A percentile compares a stretch with the other conserved stretches of the same genome.
Evolutionary conservation across 306 rosid species (phyloP).

Genomic region (Fragaria vesca): DNA sequence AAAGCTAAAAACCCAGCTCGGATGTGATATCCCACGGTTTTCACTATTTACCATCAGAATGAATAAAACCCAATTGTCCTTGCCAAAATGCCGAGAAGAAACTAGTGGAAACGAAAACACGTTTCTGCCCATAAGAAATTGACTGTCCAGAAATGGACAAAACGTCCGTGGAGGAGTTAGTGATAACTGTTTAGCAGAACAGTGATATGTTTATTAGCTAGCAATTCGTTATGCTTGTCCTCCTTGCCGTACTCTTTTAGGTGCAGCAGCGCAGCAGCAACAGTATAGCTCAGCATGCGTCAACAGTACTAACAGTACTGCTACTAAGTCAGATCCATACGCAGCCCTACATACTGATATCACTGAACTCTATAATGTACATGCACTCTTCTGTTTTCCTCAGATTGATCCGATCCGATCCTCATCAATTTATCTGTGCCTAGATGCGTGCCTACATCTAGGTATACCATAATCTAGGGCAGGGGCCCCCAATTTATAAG

Average conservation of each 20-base stretch:
- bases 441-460: conserved; percentile 12
- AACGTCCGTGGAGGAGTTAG: neutral
- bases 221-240: conserved; percentile 35
- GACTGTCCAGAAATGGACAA: neutral
- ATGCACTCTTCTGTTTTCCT: neutral
- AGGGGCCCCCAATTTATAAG: neutral
- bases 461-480: conserved; percentile 1
- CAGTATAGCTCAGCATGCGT: neutral
- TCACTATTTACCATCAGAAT: neutral
- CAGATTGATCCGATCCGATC: neutral
- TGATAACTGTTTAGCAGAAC: conserved; percentile 1
- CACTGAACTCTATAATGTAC: neutral
- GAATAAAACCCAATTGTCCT: neutral
- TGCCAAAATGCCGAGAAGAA: neutral
- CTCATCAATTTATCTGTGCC: conserved; percentile 8
- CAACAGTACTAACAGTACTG: neutral
- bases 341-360: conserved; percentile 25
- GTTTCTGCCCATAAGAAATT: neutral
- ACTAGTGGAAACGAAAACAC: neutral
- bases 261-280: conserved; percentile 11
- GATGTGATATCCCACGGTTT: too few species aligned
- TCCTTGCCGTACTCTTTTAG: neutral
- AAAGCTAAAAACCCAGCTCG: neutral
- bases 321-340: conserved; percentile 5
- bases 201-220: neutral